Evolutionary conservation across 352 stramenopile species (phyloP).

Genomic region (Phytopythium mirpurense): DNA sequence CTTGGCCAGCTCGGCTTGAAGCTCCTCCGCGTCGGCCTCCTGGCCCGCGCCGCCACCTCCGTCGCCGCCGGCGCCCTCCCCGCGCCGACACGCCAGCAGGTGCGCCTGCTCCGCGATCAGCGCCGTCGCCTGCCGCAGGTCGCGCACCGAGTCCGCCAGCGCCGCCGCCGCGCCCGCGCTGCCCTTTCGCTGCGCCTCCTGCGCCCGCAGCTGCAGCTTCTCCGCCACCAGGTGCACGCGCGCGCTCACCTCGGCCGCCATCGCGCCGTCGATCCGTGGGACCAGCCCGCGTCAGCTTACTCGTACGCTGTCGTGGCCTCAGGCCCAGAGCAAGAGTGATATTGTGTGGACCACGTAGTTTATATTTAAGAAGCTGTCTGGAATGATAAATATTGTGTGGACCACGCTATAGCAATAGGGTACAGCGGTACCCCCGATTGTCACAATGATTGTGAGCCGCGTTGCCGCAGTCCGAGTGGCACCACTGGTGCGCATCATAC

Average conservation of each 20-base stretch:
- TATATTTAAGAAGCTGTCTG: too few species aligned
- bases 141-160: conserved; percentile 38
- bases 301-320: too few species aligned
- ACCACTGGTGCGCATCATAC: too few species aligned
- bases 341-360: too few species aligned
- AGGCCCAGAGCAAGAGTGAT: too few species aligned
- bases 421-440: too few species aligned
- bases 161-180: conserved; percentile 42
- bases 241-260: conserved; percentile 51
- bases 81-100: conserved; percentile 22
- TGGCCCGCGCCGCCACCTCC: conserved; percentile 10
- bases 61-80: conserved; percentile 15
- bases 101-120: conserved; percentile 57
- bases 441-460: too few species aligned
- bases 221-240: conserved; percentile 71
- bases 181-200: conserved; percentile 57
- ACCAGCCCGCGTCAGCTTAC: neutral
- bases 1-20: conserved; percentile 24
- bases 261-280: conserved; percentile 1
- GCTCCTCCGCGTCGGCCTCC: conserved; percentile 25
- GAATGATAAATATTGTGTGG: too few species aligned
- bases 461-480: too few species aligned
- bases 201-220: conserved; percentile 64
- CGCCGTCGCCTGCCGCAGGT: conserved; percentile 46
- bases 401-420: too few species aligned